Conservation (phyloP, 176 grass and related monocot species). For the Calamus simplicifolius region DNA sequence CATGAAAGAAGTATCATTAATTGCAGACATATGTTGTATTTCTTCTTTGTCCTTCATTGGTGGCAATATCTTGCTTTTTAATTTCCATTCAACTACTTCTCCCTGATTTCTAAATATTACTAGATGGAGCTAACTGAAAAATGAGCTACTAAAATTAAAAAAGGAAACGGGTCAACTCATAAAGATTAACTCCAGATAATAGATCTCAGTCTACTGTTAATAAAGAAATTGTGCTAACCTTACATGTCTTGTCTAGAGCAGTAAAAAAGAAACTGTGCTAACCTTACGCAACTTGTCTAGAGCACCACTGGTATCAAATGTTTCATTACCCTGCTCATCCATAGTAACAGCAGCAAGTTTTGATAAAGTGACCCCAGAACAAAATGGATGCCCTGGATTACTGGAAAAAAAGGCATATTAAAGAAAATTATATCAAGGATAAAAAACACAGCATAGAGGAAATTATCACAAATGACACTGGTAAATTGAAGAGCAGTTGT, state of each 20-base stretch:
- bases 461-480: too few species aligned
- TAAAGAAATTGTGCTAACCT: conserved; percentile 37
- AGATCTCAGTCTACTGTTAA: neutral
- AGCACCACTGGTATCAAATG: conserved; percentile 96
- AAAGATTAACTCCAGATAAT: too few species aligned
- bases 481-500: too few species aligned
- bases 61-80: too few species aligned
- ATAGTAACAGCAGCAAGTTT: conserved; percentile 89
- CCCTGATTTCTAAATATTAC: too few species aligned
- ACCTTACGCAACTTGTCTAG: conserved; percentile 96
- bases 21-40: too few species aligned
- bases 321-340: conserved; percentile 92
- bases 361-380: conserved; percentile 78
- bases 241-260: conserved; percentile 79
- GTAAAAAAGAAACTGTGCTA: conserved; percentile 6
- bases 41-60: too few species aligned
- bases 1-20: too few species aligned
- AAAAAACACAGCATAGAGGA: neutral
- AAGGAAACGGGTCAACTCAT: too few species aligned
- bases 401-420: conserved; percentile 28
- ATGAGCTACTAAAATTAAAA: too few species aligned
- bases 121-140: too few species aligned
- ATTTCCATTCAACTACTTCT: too few species aligned
- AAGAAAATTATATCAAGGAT: conserved; percentile 9
- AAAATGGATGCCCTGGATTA: conserved; percentile 87